Base-by-base conservation (phyloP, 2,329 filamentous ascomycete genomes). In the Escovopsis weberi region DNA sequence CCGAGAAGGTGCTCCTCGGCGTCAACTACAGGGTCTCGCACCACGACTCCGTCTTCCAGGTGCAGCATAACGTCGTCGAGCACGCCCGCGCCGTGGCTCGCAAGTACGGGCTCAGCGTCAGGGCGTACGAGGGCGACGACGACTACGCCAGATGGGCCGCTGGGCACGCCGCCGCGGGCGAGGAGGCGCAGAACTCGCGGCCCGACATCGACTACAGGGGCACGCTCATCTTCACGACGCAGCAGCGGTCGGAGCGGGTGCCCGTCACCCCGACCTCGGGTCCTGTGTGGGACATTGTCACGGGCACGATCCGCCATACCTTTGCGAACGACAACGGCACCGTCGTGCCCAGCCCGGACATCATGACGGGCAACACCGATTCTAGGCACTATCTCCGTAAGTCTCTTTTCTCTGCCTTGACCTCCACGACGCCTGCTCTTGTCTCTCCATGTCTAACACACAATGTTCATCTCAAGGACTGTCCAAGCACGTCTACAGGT, bases 21-120 rank as follows among this genome's bases (percentile, higher is more conserved):
- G 69, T 83, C 41, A 82, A 84, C 59, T 75, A 69, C 60, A 74
- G 66, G 51, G 68, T 76, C 40, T 72, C 74, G 26, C 64, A 73
- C 5, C 74, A 75, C 37, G 73, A 80, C 39, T 66, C 58, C 26
- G 61, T 72, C 0, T 53, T 61, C 0, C 59, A 65, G 10, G 66
- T 82, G 26, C 66, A 75, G 50, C 52, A 59, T 18, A 68, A 72
- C 39, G 62, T 80, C 0, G 55, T 70, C 9, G 51, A 59, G 11
- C 55, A 76, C n/a, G 66, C 76, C 0, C 51, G 58, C 0, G 54
- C 59, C 0, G 59, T 80, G 12, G 70, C 75, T 0, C 46, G 65
- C 9, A 77, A 75, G 49, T 68, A 80, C 56, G 68, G 70, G 43
- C 63, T 82, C 4, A 67, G 66, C 0, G 59, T 81, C 0, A 60